A percentile compares a stretch with the other conserved stretches of the same genome.
Conservation (phyloP, 2,329 filamentous ascomycete species). For the Parastagonospora nodorum region DNA sequence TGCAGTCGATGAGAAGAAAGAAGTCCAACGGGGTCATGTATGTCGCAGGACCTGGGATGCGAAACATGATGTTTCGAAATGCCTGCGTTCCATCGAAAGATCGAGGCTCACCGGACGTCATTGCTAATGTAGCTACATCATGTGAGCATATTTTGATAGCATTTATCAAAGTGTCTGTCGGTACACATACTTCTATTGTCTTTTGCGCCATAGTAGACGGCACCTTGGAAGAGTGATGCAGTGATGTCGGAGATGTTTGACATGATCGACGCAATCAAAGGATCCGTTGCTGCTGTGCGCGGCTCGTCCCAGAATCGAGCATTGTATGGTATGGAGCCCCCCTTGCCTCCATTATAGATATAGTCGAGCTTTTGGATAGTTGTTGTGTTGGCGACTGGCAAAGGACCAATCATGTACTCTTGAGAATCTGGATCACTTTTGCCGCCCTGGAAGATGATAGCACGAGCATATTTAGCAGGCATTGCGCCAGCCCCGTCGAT, state of each 20-base stretch:
- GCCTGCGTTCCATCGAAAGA: slow-evolving; percentile 49
- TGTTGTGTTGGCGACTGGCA: slow-evolving; percentile 48
- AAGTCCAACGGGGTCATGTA: slow-evolving; percentile 55
- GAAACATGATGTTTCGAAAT: slow-evolving; percentile 51
- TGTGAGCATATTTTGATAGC: background rate
- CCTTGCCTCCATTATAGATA: slow-evolving; percentile 44
- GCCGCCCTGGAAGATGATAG: slow-evolving; percentile 54
- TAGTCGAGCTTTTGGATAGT: slow-evolving; percentile 33
- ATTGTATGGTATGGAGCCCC: slow-evolving; percentile 35
- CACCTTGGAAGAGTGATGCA: slow-evolving; percentile 42
- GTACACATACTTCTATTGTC: slow-evolving; percentile 14
- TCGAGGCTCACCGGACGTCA: slow-evolving; percentile 39
- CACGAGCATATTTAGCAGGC: slow-evolving; percentile 53
- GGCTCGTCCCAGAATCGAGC: slow-evolving; percentile 29
- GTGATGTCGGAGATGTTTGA: slow-evolving; percentile 55
- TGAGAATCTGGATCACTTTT: slow-evolving; percentile 51
- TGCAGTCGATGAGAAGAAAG: slow-evolving; percentile 51
- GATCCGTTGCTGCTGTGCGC: slow-evolving; percentile 36
- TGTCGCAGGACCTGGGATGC: slow-evolving; percentile 44
- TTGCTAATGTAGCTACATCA: slow-evolving; percentile 17
- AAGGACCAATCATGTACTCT: slow-evolving; percentile 54
- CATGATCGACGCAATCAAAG: slow-evolving; percentile 48
- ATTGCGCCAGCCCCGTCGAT: slow-evolving; percentile 44
- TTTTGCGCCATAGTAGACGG: slow-evolving; percentile 26
- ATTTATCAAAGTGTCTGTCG: no score